These are phyloP conservation scores for Spiromastix sp. DNA, from an alignment of 2,329 filamentous ascomycete genomes.

Conservation along the genomic window DNA sequence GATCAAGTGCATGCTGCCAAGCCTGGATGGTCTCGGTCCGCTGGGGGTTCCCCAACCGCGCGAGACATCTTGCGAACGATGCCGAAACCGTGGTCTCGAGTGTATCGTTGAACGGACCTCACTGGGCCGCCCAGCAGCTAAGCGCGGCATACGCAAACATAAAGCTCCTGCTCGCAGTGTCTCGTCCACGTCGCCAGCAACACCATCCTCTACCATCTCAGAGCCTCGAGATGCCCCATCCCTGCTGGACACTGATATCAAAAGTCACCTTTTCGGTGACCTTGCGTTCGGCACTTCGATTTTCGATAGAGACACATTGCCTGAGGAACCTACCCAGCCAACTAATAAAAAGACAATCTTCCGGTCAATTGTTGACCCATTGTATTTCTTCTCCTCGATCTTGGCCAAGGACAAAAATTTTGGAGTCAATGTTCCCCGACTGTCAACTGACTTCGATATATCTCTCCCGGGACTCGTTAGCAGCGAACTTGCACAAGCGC, in stretches of 20 bases:
- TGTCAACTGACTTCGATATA: not conserved
- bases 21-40: not conserved
- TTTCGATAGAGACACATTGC: not conserved
- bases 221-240: too few species aligned
- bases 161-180: not conserved
- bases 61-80: constrained; percentile 11
- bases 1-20: constrained; percentile 14
- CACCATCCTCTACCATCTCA: too few species aligned
- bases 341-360: constrained; percentile 6
- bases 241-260: constrained; percentile 1
- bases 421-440: constrained; percentile 4
- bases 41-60: constrained; percentile 7
- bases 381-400: constrained; percentile 7
- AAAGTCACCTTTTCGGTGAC: constrained; percentile 1
- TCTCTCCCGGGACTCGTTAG: constrained; percentile 5
- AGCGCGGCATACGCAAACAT: not conserved
- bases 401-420: constrained; percentile 8
- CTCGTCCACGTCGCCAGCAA: not conserved
- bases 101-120: constrained; percentile 12
- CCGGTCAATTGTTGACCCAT: constrained; percentile 6
- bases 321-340: not conserved
- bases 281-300: not conserved
- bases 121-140: constrained; percentile 9
- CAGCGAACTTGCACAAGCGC: not conserved
- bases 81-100: constrained; percentile 10